Percentiles rank a stretch among this genome's conserved stretches.
Evolutionary conservation across 257 asterid species (phyloP).

Genomic region (Gentiana dahurica): DNA sequence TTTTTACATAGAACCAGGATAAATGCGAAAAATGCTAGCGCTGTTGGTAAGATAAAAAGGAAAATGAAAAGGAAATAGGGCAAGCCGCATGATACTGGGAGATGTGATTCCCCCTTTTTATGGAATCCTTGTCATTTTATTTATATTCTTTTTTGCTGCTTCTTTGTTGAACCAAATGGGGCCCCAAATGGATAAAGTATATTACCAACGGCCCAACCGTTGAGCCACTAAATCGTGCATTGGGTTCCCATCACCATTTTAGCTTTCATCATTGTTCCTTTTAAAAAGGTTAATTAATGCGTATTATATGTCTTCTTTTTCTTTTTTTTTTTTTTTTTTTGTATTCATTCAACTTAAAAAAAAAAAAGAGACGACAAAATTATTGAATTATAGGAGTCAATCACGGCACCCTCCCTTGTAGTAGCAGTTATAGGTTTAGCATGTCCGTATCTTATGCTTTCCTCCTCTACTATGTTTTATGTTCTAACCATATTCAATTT

Average conservation of each 20-base stretch:
- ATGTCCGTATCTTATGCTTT: too few relatives aligned
- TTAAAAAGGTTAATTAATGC: background rate
- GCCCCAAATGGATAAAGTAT: background rate
- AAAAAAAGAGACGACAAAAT: background rate
- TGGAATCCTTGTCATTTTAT: background rate
- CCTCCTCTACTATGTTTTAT: too few relatives aligned
- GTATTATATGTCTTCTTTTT: too few relatives aligned
- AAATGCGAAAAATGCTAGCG: too few relatives aligned
- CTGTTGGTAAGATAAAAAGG: too few relatives aligned
- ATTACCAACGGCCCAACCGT: background rate
- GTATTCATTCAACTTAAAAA: background rate
- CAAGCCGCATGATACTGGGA: too few relatives aligned
- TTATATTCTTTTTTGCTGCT: background rate
- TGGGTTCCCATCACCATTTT: background rate
- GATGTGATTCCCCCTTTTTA: too few relatives aligned
- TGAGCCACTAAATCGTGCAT: constrained; percentile 4
- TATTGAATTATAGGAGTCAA: constrained; percentile 1
- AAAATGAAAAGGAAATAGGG: too few relatives aligned
- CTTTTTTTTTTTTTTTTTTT: too few relatives aligned
- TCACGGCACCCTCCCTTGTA: constrained; percentile 1
- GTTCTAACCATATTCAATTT: too few relatives aligned
- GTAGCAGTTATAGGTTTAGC: too few relatives aligned
- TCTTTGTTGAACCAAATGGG: constrained; percentile 5
- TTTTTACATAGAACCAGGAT: too few relatives aligned
- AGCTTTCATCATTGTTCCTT: background rate